Evolutionary conservation across 169 alveolate genomes (phyloP), one percentile per base, ranked within the genome.

Genomic region (Eimeria praecox): DNA sequence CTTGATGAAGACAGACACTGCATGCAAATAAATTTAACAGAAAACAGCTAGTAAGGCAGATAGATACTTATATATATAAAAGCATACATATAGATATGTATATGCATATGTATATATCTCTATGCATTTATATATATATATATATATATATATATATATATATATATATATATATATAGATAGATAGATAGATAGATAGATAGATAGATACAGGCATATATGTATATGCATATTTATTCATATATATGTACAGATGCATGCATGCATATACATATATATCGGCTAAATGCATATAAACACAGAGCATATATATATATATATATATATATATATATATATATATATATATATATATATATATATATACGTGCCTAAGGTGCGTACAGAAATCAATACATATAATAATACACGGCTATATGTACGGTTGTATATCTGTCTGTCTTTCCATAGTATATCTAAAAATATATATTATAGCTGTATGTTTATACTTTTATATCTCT

Each of bases 301-400:
- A n/a, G n/a, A n/a, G n/a, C n/a, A n/a, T 46, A 42, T 52, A n/a
- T 49, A 6, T 52, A 1, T 35, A 82, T 27, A 46, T 82, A 6
- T 82, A 8, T 24, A 46, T 82, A 46, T 16, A 46, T 44, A 6
- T 3, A 10, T 78, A 49, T 90, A 12, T 56, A 88, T 22, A 56
- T 90, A 22, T 66, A 90, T 38, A 9, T 59, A 40, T 80, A 66
- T 12, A 96, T 75, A 52, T 95, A 49, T 12, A 12, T 49, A 49
- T 49, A 73, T 6, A 73, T 30, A 73, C 52, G 38, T n/a, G 38
- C n/a, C n/a, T n/a, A n/a, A n/a, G n/a, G n/a, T n/a, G n/a, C n/a
- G n/a, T n/a, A n/a, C n/a, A n/a, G n/a, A n/a, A n/a, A n/a, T n/a
- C n/a, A n/a, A n/a, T n/a, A n/a, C n/a, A n/a, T n/a, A n/a, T n/a